These are phyloP conservation scores for Penicillium brasilianum DNA, from an alignment of 2,329 filamentous ascomycete genomes.

Conservation along the genomic window DNA sequence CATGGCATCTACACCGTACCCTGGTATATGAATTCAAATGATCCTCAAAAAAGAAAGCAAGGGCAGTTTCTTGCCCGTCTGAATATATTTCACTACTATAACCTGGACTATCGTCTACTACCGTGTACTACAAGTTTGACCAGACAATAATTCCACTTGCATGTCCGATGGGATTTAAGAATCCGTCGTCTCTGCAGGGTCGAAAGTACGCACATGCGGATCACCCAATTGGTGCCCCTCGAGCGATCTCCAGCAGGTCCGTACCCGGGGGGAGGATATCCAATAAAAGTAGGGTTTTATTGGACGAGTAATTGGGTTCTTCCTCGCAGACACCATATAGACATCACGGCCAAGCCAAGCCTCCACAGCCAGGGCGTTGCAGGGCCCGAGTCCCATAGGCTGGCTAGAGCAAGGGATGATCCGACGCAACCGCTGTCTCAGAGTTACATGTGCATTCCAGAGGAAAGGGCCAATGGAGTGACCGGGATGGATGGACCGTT, in stretches of 20 bases:
- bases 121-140: neutral
- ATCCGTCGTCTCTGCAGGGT: neutral
- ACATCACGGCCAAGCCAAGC: slow-evolving; percentile 4
- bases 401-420: slow-evolving; percentile 28
- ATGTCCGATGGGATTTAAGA: neutral
- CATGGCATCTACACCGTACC: slow-evolving; percentile 4
- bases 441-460: slow-evolving; percentile 33
- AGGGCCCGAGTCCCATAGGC: slow-evolving; percentile 14
- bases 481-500: neutral
- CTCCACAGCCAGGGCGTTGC: slow-evolving; percentile 7
- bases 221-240: neutral
- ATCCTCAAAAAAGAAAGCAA: neutral
- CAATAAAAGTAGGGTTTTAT: neutral
- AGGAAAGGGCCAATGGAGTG: slow-evolving; percentile 4
- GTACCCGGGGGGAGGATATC: neutral
- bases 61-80: neutral
- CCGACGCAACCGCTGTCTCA: slow-evolving; percentile 25
- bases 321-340: neutral
- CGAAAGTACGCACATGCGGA: neutral
- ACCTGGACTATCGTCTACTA: neutral
- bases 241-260: slow-evolving; percentile 5
- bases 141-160: neutral
- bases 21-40: slow-evolving; percentile 13
- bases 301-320: neutral
- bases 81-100: slow-evolving; percentile 1